phyloP scores from a whole-genome alignment of 2,329 filamentous ascomycete species.

The Hypomyces perniciosus region DNA sequence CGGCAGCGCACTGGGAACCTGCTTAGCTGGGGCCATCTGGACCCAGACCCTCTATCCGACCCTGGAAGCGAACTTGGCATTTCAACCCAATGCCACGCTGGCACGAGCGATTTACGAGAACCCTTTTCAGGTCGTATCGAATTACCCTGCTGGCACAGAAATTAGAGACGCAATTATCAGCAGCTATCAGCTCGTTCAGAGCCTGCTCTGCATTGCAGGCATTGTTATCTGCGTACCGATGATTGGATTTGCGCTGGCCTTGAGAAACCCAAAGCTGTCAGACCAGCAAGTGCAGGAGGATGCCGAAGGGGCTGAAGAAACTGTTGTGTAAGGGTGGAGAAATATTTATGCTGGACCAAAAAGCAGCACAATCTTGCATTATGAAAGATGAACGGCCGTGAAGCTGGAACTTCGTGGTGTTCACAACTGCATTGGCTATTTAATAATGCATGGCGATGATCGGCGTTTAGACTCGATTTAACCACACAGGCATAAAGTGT shows the following conservation, averaged over 20 bases:
- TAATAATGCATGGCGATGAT: no score
- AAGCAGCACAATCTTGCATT: no score
- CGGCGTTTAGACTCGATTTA: no score
- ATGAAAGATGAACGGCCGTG: neutral
- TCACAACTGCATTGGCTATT: no score
- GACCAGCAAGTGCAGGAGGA: conserved; percentile 25
- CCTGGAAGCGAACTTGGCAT: conserved; percentile 27
- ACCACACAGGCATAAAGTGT: no score
- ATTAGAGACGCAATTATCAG: conserved; percentile 38
- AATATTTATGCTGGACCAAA: no score
- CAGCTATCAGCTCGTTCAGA: conserved; percentile 40
- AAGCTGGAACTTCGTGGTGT: neutral
- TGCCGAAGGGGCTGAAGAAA: conserved; percentile 5
- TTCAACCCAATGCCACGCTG: conserved; percentile 29
- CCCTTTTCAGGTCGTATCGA: conserved; percentile 27
- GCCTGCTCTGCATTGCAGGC: conserved; percentile 39
- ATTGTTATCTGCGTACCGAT: conserved; percentile 42
- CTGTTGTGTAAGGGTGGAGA: neutral
- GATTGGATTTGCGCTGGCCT: conserved; percentile 36
- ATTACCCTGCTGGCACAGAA: conserved; percentile 37
- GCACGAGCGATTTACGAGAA: conserved; percentile 32
- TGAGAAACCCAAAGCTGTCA: conserved; percentile 40
- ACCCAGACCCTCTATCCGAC: conserved; percentile 32
- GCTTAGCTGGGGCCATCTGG: conserved; percentile 37
- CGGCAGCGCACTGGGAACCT: conserved; percentile 36